Evolutionary conservation across 2,329 filamentous ascomycete genomes (phyloP).

Genomic region (Fusarium napiforme): DNA sequence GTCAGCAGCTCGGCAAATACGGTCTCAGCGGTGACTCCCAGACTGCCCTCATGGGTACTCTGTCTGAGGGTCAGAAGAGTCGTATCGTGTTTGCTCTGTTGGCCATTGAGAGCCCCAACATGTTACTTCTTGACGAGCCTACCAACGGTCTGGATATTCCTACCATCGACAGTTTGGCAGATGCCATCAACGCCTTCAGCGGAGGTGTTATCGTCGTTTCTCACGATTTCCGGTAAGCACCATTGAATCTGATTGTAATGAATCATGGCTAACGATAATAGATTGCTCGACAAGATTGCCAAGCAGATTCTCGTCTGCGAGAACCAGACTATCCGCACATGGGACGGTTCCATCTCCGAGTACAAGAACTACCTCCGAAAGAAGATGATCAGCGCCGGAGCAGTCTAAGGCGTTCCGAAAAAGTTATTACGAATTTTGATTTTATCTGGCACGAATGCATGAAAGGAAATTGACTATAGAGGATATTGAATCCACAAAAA

Average conservation of each 20-base stretch:
- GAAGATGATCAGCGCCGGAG: slow-evolving; percentile 94
- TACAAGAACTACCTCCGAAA: slow-evolving; percentile 99
- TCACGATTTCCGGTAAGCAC: slow-evolving; percentile 94
- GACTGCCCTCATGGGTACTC: slow-evolving; percentile 96
- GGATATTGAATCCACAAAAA: slow-evolving; percentile 44
- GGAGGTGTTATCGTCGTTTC: slow-evolving; percentile 98
- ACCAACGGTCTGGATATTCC: slow-evolving; percentile 99
- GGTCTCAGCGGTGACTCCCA: slow-evolving; percentile 93
- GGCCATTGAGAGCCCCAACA: slow-evolving; percentile 96
- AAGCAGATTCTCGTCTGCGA: slow-evolving; percentile 99
- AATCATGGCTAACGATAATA: slow-evolving; percentile 51
- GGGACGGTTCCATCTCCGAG: slow-evolving; percentile 88
- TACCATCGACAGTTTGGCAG: slow-evolving; percentile 95
- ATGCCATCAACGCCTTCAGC: slow-evolving; percentile 95
- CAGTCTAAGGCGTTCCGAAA: slow-evolving; percentile 69
- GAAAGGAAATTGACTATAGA: slow-evolving; percentile 47
- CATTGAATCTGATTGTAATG: background rate
- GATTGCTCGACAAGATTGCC: slow-evolving; percentile 98
- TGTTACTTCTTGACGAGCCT: slow-evolving; percentile 97
- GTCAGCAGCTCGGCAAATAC: slow-evolving; percentile 95
- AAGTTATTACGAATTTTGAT: slow-evolving; percentile 27
- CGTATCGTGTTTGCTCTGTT: slow-evolving; percentile 97
- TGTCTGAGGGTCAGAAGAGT: slow-evolving; percentile 97
- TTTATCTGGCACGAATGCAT: slow-evolving; percentile 35
- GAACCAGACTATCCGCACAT: slow-evolving; percentile 91